Evolutionary conservation across 140 eudicot genomes (phyloP).

Genomic region (Oenanthe javanica): DNA sequence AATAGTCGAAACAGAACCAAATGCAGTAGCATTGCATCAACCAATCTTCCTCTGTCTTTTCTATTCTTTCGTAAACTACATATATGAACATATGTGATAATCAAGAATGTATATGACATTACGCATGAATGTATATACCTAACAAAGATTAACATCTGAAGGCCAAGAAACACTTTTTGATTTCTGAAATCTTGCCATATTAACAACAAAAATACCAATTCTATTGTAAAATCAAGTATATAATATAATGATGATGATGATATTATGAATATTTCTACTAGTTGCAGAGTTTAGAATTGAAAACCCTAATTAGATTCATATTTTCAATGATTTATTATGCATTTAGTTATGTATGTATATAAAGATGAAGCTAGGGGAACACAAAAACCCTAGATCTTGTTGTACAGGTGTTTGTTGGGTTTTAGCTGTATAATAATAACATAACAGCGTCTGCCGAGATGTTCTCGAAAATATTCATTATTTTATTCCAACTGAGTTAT

Average conservation of each 20-base stretch:
- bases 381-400: slow-evolving; percentile 10
- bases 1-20: not conserved
- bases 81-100: not conserved
- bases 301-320: not conserved
- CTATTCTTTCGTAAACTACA: not conserved
- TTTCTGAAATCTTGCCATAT: slow-evolving; percentile 66
- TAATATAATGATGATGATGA: too few species aligned
- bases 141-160: slow-evolving; percentile 77
- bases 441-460: too few species aligned
- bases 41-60: not conserved
- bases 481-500: too few species aligned
- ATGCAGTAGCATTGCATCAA: not conserved
- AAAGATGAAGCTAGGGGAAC: not conserved
- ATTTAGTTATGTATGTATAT: not conserved
- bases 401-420: not conserved
- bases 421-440: too few species aligned
- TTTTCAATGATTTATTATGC: not conserved
- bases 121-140: slow-evolving; percentile 39
- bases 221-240: not conserved
- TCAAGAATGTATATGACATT: slow-evolving; percentile 11
- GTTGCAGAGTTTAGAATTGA: not conserved
- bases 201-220: slow-evolving; percentile 12
- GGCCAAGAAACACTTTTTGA: slow-evolving; percentile 86
- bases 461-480: too few species aligned
- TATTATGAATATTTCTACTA: not conserved